A percentile compares a stretch with the other conserved stretches of the same genome.
phyloP scores from a whole-genome alignment of 768 basidiomycete genomes.

The Mycena crocata region DNA sequence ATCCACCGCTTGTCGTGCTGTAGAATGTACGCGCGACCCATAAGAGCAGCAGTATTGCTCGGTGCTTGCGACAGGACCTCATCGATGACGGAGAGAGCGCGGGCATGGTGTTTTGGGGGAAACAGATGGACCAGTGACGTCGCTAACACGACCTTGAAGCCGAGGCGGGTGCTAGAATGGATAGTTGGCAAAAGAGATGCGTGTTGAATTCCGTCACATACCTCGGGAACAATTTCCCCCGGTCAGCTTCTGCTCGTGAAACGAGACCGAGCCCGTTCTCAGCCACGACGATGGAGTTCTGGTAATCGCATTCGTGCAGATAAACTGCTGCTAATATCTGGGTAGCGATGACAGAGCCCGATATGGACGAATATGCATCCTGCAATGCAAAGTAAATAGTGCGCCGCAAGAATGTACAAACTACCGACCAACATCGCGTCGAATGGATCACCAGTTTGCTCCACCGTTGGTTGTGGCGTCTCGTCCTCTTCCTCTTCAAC shows the following conservation, averaged over 20 bases:
- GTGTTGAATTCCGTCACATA: constrained; percentile 42
- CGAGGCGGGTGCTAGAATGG: constrained; percentile 65
- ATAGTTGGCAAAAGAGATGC: neutral
- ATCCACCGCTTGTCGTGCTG: constrained; percentile 74
- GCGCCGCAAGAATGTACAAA: neutral
- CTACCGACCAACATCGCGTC: constrained; percentile 71
- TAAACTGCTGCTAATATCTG: constrained; percentile 77
- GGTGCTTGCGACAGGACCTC: constrained; percentile 75
- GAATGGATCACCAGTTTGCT: constrained; percentile 67
- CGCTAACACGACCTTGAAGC: constrained; percentile 78
- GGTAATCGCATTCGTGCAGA: constrained; percentile 76
- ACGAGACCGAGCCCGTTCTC: constrained; percentile 77
- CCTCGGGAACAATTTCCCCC: constrained; percentile 65
- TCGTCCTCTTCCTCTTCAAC: constrained; percentile 56
- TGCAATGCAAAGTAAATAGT: constrained; percentile 41
- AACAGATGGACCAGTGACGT: constrained; percentile 86
- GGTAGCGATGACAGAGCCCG: constrained; percentile 73
- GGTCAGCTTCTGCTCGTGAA: constrained; percentile 63
- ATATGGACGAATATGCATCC: constrained; percentile 64
- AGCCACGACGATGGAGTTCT: constrained; percentile 75
- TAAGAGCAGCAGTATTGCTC: constrained; percentile 71
- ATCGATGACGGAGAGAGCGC: constrained; percentile 80
- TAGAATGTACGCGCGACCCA: constrained; percentile 81
- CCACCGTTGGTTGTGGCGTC: constrained; percentile 39
- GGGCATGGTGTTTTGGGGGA: constrained; percentile 89